phyloP scores from a whole-genome alignment of 495 filamentous ascomycete genomes.

The Daldinia grandis region DNA sequence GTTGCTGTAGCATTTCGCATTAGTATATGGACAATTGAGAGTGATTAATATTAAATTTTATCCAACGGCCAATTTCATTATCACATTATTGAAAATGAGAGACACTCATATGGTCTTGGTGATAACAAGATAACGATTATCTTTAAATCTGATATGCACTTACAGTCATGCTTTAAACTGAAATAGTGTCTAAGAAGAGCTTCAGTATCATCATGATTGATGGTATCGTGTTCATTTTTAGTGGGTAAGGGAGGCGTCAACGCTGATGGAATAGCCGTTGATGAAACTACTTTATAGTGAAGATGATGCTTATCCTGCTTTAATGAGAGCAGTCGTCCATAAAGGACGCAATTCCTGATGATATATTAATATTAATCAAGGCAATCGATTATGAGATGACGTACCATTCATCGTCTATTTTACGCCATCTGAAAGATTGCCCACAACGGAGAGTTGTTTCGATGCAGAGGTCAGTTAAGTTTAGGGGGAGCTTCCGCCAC shows the following conservation, averaged over 20 bases:
- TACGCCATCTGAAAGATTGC: slow-evolving; percentile 94
- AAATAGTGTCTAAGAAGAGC: slow-evolving; percentile 80
- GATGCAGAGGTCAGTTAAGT: slow-evolving; percentile 83
- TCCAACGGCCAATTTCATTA: not conserved
- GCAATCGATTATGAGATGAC: not conserved
- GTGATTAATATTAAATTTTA: not conserved
- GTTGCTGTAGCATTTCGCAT: slow-evolving; percentile 52
- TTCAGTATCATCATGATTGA: slow-evolving; percentile 68
- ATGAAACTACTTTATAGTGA: slow-evolving; percentile 79
- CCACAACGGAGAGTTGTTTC: slow-evolving; percentile 91
- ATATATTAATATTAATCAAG: slow-evolving; percentile 21
- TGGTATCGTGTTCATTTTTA: slow-evolving; percentile 36
- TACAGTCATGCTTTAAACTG: slow-evolving; percentile 73
- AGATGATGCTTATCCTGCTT: slow-evolving; percentile 81
- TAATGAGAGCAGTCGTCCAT: slow-evolving; percentile 83
- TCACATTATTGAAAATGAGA: not conserved
- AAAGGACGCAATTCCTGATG: slow-evolving; percentile 77
- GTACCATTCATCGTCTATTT: slow-evolving; percentile 83
- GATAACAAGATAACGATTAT: not conserved
- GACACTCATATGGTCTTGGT: not conserved
- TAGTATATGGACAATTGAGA: not conserved
- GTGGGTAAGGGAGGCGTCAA: slow-evolving; percentile 33
- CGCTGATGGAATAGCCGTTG: slow-evolving; percentile 42
- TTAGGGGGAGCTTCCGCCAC: slow-evolving; percentile 84
- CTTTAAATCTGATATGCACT: not conserved